Conservation (phyloP, 2,329 filamentous ascomycete species). For the Coniochaeta sp. region DNA sequence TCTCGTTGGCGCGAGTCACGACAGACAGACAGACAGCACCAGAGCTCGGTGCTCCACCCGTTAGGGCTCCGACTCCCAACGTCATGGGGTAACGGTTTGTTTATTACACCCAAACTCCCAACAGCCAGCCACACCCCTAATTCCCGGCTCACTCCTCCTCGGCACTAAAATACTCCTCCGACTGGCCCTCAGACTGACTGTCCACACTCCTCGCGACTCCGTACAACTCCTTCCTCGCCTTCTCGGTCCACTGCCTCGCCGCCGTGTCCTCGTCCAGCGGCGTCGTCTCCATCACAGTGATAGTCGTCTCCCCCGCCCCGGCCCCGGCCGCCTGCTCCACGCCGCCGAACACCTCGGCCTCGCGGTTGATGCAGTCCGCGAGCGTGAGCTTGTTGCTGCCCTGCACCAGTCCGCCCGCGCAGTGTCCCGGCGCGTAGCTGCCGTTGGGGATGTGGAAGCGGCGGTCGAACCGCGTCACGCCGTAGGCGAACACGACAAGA, state of each 20-base stretch:
- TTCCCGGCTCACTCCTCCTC: not conserved
- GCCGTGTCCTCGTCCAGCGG: not conserved
- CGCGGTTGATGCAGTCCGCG: not conserved
- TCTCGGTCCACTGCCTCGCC: conserved; percentile 3
- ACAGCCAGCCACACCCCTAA: too few relatives aligned
- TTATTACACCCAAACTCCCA: too few relatives aligned
- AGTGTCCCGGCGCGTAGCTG: conserved; percentile 50
- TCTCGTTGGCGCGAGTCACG: too few relatives aligned
- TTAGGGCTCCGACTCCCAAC: too few relatives aligned
- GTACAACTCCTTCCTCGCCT: conserved; percentile 4
- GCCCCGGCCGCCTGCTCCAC: not conserved
- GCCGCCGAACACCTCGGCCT: not conserved
- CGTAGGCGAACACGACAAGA: conserved; percentile 60
- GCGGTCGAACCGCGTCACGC: conserved; percentile 61
- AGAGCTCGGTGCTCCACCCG: not conserved
- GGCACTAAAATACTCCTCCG: conserved; percentile 2
- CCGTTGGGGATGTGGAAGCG: conserved; percentile 72
- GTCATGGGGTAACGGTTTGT: too few relatives aligned
- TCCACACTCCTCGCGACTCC: not conserved
- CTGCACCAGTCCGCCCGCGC: conserved; percentile 18
- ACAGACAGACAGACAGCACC: not conserved
- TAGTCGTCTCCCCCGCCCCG: not conserved
- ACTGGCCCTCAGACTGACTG: conserved; percentile 3
- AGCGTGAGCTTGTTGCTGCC: conserved; percentile 2
- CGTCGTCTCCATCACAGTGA: not conserved